phyloP scores from a whole-genome alignment of 371 early-diverging fungal species.

The Mortierella sp. region DNA sequence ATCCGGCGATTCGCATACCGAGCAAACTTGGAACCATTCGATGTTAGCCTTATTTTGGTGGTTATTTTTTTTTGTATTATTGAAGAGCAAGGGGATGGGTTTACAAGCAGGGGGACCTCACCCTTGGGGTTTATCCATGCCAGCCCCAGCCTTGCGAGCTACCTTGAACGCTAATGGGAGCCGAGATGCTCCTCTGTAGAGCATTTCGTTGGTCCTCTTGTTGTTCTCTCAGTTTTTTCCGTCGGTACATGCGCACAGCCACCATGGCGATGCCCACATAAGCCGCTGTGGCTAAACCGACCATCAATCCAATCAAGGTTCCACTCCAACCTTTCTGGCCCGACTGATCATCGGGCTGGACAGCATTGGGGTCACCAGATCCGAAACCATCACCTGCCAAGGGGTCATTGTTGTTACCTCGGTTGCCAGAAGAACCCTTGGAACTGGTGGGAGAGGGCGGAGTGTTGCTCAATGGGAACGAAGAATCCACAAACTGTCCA shows the following conservation, averaged over 20 bases:
- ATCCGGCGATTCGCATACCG: too few relatives aligned
- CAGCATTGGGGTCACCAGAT: slow-evolving; percentile 6
- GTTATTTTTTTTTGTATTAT: too few relatives aligned
- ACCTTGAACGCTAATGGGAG: slow-evolving; percentile 20
- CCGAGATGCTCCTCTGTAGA: slow-evolving; percentile 26
- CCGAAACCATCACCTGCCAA: not conserved
- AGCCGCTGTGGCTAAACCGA: slow-evolving; percentile 25
- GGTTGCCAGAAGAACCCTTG: slow-evolving; percentile 4
- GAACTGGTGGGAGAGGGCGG: slow-evolving; percentile 13
- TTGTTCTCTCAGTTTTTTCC: slow-evolving; percentile 12
- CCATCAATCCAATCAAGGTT: slow-evolving; percentile 25
- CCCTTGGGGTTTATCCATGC: slow-evolving; percentile 16
- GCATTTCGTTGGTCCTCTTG: slow-evolving; percentile 7
- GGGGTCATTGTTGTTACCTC: not conserved
- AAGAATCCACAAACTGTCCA: slow-evolving; percentile 38
- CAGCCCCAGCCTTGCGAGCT: slow-evolving; percentile 42
- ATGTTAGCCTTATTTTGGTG: too few relatives aligned
- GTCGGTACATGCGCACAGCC: slow-evolving; percentile 16
- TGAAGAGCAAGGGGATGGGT: too few relatives aligned
- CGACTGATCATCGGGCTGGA: slow-evolving; percentile 2
- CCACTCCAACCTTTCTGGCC: not conserved
- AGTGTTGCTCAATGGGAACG: slow-evolving; percentile 24
- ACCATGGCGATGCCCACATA: slow-evolving; percentile 23
- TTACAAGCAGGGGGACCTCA: too few relatives aligned
- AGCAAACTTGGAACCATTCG: too few relatives aligned